Evolutionary conservation across 2,329 filamentous ascomycete genomes (phyloP), one percentile per base, ranked within the genome.

Genomic region (Arachnopeziza araneosa): DNA sequence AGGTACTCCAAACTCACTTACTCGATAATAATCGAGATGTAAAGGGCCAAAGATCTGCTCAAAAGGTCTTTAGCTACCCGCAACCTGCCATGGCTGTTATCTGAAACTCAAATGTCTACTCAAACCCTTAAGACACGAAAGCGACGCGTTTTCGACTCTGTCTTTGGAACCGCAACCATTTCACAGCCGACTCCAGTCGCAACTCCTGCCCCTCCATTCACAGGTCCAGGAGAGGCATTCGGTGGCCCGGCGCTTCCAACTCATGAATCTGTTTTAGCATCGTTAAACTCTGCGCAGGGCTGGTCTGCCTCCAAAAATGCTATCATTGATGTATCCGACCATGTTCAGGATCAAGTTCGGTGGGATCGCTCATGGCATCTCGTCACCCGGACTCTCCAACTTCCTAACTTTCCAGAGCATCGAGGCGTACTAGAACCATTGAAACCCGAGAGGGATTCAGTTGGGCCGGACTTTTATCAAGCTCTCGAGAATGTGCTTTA

Each of bases 281-380:
- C 24, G 50, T 51, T 57, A 12, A 59, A 60, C 7, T 24, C 59
- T 49, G 24, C 55, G 17, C 54, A 56, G 60, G 50, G 50, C 30
- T 19, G 49, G 49, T 49, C 55, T n/a, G 24, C 60, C 19, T 26
- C 44, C 7, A 60, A 56, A 24, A 50, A 23, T 14, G 44, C 49
- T 10, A 44, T 57, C 26, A 53, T 49, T n/a, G 55, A 57, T 44
- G 56, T 55, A 24, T 63, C 63, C 50, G 60, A 58, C 36, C 64
- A 68, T 55, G 63, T 68, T 9, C 54, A 63, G 54, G 66, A 73
- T 65, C 84, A 86, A 72, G 76, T 79, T 57, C 78, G 77, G 63
- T 86, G 80, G 78, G 83, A 87, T 68, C 76, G 80, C 63, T 83
- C 84, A 60, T 88, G 85, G 85, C 81, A 85, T 68, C 74, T 77